Evolutionary conservation across 2,329 filamentous ascomycete genomes (phyloP), one percentile per base, ranked within the genome.

Genomic region (Fusarium napiforme): DNA sequence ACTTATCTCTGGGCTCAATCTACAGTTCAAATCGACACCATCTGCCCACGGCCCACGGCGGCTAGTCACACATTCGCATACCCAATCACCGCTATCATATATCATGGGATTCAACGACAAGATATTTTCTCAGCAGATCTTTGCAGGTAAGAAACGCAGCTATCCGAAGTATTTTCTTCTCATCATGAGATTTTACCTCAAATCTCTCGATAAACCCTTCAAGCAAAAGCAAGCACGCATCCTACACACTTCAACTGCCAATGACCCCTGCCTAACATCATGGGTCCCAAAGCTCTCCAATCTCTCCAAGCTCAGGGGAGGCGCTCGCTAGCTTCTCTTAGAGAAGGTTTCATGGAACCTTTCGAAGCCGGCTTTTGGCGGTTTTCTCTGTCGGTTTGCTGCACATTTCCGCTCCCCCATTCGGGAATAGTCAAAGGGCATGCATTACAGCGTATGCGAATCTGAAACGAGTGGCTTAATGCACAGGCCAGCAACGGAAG

Each of bases 331-430:
- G 71, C 52, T 42, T 42, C 55, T 52, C 55, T 43, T 40, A 66
- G 75, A 73, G 75, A 77, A 77, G 74, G 72, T 73, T 74, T 77
- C 70, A 73, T 77, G 66, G 75, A 78, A 78, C 57, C 71, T 77
- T 77, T 57, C 59, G 69, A 49, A 39, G 49, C 69, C 40, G 46
- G 30, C 56, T 67, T 42, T 32, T 58, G 42, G 56, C 23, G 28
- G 30, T 26, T 68, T 68, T 52, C 46, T 42, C 56, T 43, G 60
- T 65, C 60, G 59, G 65, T 60, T 60, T 16, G 34, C 67, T 57
- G 53, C 49, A 70, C 46, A 70, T 61, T 46, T 60, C 39, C 47
- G 18, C 47, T 37, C 42, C 32, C 32, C 64, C 40, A 66, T 52
- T 42, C 36, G 40, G 57, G 53, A 32, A 58, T 70, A 50, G 56